These are phyloP conservation scores for Scalesia atractyloides DNA, from an alignment of 129 eudicot genomes.

Conservation along the genomic window DNA sequence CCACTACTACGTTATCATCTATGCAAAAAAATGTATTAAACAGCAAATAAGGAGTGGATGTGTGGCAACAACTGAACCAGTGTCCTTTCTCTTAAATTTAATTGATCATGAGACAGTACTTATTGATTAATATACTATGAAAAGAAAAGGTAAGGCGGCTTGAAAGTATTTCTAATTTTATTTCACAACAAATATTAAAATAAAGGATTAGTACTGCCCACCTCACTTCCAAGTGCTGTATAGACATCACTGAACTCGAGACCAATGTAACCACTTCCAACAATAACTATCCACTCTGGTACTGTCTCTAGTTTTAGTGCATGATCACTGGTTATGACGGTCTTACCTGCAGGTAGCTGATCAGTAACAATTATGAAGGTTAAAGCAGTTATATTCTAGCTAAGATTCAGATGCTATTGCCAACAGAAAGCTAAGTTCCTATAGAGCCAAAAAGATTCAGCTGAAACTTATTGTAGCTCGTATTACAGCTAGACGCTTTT, in stretches of 20 bases:
- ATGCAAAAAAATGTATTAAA: neutral
- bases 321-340: constrained; percentile 92
- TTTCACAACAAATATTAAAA: constrained; percentile 2
- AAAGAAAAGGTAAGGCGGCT: neutral
- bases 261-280: constrained; percentile 99
- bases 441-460: neutral
- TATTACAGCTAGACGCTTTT: neutral
- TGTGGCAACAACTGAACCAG: neutral
- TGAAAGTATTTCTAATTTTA: neutral
- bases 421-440: constrained; percentile 15
- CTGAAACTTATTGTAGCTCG: constrained; percentile 2
- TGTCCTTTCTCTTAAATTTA: constrained; percentile 7
- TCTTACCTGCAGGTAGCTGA: constrained; percentile 65
- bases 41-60: neutral
- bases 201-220: constrained; percentile 28
- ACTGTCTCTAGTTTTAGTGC: constrained; percentile 85
- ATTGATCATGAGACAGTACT: constrained; percentile 15
- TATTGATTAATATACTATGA: neutral
- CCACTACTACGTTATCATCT: neutral
- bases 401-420: constrained; percentile 15
- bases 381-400: constrained; percentile 6
- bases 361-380: constrained; percentile 12
- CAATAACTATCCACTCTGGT: constrained; percentile 97
- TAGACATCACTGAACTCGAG: constrained; percentile 99
- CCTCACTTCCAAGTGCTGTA: constrained; percentile 99